Evolutionary conservation across 2,329 filamentous ascomycete species (phyloP), one percentile per base, ranked within the genome.

Genomic region (Epichloe aotearoae): DNA sequence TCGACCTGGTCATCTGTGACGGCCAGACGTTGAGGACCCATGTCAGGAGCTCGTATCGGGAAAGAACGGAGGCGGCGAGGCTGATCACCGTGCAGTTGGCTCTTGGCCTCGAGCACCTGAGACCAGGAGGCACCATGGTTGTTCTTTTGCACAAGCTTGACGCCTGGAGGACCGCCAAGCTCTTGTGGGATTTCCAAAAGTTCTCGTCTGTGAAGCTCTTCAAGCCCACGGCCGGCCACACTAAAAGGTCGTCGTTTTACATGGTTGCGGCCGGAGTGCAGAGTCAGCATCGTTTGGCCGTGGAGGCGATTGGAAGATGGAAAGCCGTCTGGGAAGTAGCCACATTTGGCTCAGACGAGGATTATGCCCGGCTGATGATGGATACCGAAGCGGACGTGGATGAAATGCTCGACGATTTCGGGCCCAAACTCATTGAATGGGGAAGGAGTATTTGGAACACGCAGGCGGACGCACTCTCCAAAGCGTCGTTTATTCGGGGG

Each of bases 241-340:
- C 56, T 1, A 72, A 61, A 19, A 61, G 69, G 4, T 73, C 70
- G 0, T 77, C 74, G 0, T 80, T 79, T 54, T 80, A 80, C 56
- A 62, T 79, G 57, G 53, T 80, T 10, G 75, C 74, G 2, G 67
- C 59, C 1, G 56, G 69, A 3, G 61, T 80, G 0, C 61, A 66
- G 41, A 61, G 62, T 5, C 40, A 60, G 3, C 52, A 54, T 17
- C 42, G 55, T 0, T 59, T 64, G 33, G 73, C 71, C 0, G 2
- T 57, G 0, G 34, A 51, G 8, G 68, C 71, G 0, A 54, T 77
- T 2, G 41, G 55, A 3, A 44, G 15, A 4, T 77, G 71, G 70
- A 72, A 71, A 55, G 49, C 17, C 50, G 39, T 39, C 6, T 78
- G 69, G 69, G 62, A 53, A 34, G 38, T 53, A 0, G 62, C 67